A percentile compares a stretch with the other conserved stretches of the same genome.
Evolutionary conservation across 2,329 filamentous ascomycete genomes (phyloP).

Genomic region (Sclerotiophoma versabilis): DNA sequence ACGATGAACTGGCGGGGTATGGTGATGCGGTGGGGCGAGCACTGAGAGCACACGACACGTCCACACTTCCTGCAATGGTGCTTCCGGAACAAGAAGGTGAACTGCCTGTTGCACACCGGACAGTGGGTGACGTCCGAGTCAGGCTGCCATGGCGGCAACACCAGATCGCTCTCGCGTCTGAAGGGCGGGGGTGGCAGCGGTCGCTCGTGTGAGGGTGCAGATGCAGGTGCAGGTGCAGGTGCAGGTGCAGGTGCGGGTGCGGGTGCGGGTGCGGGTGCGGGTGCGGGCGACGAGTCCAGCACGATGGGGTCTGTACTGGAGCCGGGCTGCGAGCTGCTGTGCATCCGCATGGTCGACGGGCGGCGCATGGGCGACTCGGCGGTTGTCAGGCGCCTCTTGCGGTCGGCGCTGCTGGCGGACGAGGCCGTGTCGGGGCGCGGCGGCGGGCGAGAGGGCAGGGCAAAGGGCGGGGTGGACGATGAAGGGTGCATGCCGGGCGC

Average conservation of each 20-base stretch:
- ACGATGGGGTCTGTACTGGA: constrained; percentile 33
- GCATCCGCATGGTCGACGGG: constrained; percentile 37
- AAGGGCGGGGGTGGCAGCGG: neutral
- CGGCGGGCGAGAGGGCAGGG: constrained; percentile 29
- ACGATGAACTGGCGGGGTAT: constrained; percentile 95
- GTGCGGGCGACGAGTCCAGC: constrained; percentile 28
- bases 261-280: constrained; percentile 18
- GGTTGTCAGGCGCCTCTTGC: constrained; percentile 47
- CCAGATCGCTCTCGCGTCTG: constrained; percentile 54
- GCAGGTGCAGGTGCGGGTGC: constrained; percentile 19
- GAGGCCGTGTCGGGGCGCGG: constrained; percentile 27
- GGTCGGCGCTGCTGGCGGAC: constrained; percentile 36
- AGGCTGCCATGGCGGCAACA: constrained; percentile 84
- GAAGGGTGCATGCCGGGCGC: constrained; percentile 13
- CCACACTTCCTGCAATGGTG: constrained; percentile 98
- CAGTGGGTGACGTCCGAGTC: constrained; percentile 83
- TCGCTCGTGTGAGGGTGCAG: constrained; percentile 21
- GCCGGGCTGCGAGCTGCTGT: constrained; percentile 21
- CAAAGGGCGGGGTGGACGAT: constrained; percentile 22
- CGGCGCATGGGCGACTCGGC: constrained; percentile 42
- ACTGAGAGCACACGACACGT: constrained; percentile 85
- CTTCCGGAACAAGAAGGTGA: constrained; percentile 85
- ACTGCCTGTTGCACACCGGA: constrained; percentile 81
- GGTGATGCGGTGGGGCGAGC: constrained; percentile 92
- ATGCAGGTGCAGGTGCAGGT: constrained; percentile 16